Evolutionary conservation across 2,329 filamentous ascomycete species (phyloP), one percentile per base, ranked within the genome.

Genomic region (Talaromyces sp.): DNA sequence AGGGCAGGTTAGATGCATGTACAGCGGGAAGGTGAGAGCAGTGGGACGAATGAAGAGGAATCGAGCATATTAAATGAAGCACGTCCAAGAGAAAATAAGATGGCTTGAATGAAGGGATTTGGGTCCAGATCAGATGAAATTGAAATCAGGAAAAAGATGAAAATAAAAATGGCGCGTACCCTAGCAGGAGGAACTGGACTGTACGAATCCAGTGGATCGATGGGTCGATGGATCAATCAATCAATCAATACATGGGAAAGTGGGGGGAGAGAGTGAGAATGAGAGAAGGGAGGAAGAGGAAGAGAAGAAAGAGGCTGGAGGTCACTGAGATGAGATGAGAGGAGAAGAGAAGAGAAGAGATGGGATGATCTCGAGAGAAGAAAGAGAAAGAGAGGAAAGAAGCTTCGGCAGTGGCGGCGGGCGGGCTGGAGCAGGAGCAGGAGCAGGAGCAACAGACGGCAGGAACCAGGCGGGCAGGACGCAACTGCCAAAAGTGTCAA

Each of bases 71-170:
- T 56, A 56, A 56, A 52, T 39, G 52, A 53, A 37, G 41, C 54
- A 57, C 37, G 43, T 53, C 17, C 15, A 53, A 45, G 54, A 37
- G 45, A 53, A 54, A 58, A 56, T 52, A 33, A 37, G 41, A 56
- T 41, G 53, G 40, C 50, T 52, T 31, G 56, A 46, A 39, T 22
- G 17, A 33, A 41, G 52, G 67, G 33, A 17, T 48, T 33, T 19
- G 45, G 10, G 45, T 21, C 45, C 45, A 48, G 45, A 48, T 33
- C 45, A 19, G 45, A 48, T 28, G 66, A 65, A 64, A 65, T 61
- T 60, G 54, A 56, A 57, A 62, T 53, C 56, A 51, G 60, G 59
- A 56, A 48, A 17, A 9, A 56, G 39, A 57, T 19, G 37, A 56
- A 63, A 33, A 36, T 37, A 19, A 39, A 59, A 46, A 58, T 33